phyloP scores from a whole-genome alignment of 768 basidiomycete species.

The Nidularia pulvinata region DNA sequence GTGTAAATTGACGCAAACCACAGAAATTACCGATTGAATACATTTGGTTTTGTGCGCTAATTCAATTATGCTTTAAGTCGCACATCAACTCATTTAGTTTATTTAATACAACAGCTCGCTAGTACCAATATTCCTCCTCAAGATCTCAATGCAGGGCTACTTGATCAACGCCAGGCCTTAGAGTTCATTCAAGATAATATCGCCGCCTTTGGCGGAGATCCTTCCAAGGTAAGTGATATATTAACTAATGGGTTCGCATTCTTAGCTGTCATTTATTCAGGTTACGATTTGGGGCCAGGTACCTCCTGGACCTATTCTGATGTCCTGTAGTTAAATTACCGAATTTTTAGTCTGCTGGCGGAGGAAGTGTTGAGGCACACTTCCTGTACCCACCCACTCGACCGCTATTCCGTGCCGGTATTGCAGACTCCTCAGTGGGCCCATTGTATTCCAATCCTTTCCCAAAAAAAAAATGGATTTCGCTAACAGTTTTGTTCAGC shows the following conservation, averaged over 20 bases:
- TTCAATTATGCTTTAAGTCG: background rate
- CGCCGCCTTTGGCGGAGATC: conserved; percentile 65
- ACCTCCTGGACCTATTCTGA: background rate
- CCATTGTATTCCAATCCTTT: conserved; percentile 41
- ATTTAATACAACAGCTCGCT: conserved; percentile 34
- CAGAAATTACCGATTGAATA: conserved; percentile 59
- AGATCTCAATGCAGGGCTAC: conserved; percentile 59
- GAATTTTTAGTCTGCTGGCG: conserved; percentile 43
- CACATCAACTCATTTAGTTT: background rate
- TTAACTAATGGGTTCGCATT: background rate
- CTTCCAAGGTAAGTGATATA: conserved; percentile 33
- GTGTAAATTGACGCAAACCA: background rate
- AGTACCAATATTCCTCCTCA: conserved; percentile 40
- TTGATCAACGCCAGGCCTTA: conserved; percentile 60
- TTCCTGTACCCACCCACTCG: conserved; percentile 37
- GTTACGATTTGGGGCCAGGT: conserved; percentile 61
- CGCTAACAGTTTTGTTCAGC: conserved; percentile 19
- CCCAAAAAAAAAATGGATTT: too few relatives aligned
- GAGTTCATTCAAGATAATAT: conserved; percentile 66
- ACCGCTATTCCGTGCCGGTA: conserved; percentile 48
- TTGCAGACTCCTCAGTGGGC: conserved; percentile 52
- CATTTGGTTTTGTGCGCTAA: conserved; percentile 51
- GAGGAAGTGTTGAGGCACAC: conserved; percentile 46
- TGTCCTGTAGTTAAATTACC: background rate
- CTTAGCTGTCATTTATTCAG: conserved; percentile 6